Conservation (phyloP, 345 rosid genomes). For the Dimocarpus longan region DNA sequence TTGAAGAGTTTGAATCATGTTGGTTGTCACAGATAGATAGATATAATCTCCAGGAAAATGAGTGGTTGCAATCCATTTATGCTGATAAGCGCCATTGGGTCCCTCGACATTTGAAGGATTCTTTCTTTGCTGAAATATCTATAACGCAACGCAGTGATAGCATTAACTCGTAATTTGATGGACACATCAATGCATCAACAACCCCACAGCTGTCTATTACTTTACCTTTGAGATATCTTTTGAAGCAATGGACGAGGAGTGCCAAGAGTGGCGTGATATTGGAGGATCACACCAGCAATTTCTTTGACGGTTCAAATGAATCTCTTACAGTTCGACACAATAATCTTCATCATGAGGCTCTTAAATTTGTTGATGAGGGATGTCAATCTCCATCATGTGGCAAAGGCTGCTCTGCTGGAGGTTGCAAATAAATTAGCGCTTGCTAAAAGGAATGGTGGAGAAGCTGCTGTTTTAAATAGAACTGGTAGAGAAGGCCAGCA, state of each 20-base stretch:
- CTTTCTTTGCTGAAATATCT: slow-evolving; percentile 48
- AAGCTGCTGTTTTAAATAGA: background rate
- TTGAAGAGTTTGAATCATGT: slow-evolving; percentile 45
- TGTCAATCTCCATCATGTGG: slow-evolving; percentile 32
- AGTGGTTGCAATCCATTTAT: slow-evolving; percentile 44
- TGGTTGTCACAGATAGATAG: slow-evolving; percentile 38
- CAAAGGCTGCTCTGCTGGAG: slow-evolving; percentile 34
- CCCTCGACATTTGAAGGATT: slow-evolving; percentile 35
- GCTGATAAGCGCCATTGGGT: slow-evolving; percentile 43
- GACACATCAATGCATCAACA: slow-evolving; percentile 42
- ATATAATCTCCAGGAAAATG: slow-evolving; percentile 35
- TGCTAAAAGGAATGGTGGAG: slow-evolving; percentile 24
- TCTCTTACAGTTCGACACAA: slow-evolving; percentile 38
- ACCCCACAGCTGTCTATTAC: slow-evolving; percentile 32
- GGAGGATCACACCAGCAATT: slow-evolving; percentile 25
- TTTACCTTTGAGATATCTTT: slow-evolving; percentile 38
- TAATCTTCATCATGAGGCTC: slow-evolving; percentile 40
- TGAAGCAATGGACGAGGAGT: slow-evolving; percentile 6
- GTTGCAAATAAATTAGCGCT: slow-evolving; percentile 39
- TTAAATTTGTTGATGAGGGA: slow-evolving; percentile 43
- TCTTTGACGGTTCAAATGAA: slow-evolving; percentile 26
- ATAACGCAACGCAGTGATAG: slow-evolving; percentile 35
- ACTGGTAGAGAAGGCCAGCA: background rate
- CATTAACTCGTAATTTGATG: slow-evolving; percentile 45
- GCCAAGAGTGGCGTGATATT: slow-evolving; percentile 37